Base-by-base conservation (phyloP, 2,329 filamentous ascomycete species). In the Lasiodiplodia sp. region DNA sequence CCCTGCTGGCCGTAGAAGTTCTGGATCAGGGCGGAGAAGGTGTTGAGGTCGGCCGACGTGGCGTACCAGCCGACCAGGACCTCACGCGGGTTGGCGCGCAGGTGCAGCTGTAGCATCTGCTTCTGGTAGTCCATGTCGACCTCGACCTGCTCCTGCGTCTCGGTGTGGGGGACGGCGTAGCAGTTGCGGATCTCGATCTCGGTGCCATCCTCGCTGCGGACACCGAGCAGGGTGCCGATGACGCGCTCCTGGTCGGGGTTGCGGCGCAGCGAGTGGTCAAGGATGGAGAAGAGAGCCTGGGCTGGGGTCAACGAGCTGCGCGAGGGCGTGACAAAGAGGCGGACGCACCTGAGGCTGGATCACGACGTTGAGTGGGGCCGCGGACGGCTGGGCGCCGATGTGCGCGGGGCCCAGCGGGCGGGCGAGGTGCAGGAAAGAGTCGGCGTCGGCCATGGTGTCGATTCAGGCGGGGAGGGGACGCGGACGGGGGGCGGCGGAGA, bases 101-200 rank as follows among this genome's bases (percentile, higher is more conserved):
- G 90, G 80, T 97, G 95, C 75, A 99, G 86, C 70, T 92, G 91
- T 69, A 98, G 90, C 96, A 99, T 99, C 82, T 95, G 94, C 88
- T 98, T 98, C 85, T 99, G 96, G 84, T 98, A 99, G 83, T 99
- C 96, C 87, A 99, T 97, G 80, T 99, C 96, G 72, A 99, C 96
- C 83, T 99, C 96, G 77, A 99, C 96, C 83, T 99, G 96, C 83
- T 99, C 96, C 80, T 94, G 92, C 75, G 95, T 97, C 85, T 99
- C 96, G 74, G 95, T 98, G 86, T 99, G 96, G 73, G 95, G 94
- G 78, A 99, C 97, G 74, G 96, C 96, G 81, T 99, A 99, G 85
- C 93, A 95, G 79, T 93, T 96, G 79, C 93, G 91, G 77, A 99
- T 96, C 83, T 97, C 94, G 77, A 97, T 93, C 82, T 98, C 95